These are phyloP conservation scores for Monosporascus sp. DNA, from an alignment of 2,329 filamentous ascomycete species.

Conservation along the genomic window DNA sequence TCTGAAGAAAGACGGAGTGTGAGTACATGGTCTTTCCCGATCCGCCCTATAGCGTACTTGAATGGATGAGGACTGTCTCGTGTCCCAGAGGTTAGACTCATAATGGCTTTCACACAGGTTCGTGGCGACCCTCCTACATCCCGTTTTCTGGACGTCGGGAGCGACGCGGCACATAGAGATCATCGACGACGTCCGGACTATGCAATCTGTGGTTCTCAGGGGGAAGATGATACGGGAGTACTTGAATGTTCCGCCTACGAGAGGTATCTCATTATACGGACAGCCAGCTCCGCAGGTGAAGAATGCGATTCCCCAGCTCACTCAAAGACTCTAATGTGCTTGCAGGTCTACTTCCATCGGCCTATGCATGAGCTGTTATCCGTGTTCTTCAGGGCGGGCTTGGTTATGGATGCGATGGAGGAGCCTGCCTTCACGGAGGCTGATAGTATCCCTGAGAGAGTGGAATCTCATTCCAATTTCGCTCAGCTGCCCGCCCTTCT, in stretches of 20 bases:
- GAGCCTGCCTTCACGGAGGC: conserved; percentile 39
- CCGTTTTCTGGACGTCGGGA: conserved; percentile 42
- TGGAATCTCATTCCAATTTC: conserved; percentile 34
- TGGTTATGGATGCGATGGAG: conserved; percentile 41
- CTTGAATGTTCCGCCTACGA: conserved; percentile 33
- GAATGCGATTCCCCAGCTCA: neutral
- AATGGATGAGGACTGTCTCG: no score
- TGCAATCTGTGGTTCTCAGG: conserved; percentile 28
- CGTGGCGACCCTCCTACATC: conserved; percentile 42
- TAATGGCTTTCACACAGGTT: conserved; percentile 26
- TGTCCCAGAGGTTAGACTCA: neutral
- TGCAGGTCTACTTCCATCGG: conserved; percentile 37
- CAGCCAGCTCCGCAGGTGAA: conserved; percentile 32
- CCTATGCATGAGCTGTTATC: conserved; percentile 39
- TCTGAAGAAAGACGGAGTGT: conserved; percentile 35
- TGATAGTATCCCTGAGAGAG: conserved; percentile 20
- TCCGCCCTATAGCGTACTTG: no score
- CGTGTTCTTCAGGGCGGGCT: conserved; percentile 34
- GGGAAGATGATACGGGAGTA: conserved; percentile 37
- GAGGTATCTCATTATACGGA: conserved; percentile 30
- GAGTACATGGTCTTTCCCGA: conserved; percentile 17
- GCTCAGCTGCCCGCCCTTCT: conserved; percentile 31
- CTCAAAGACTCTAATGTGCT: neutral
- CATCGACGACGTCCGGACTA: conserved; percentile 30
- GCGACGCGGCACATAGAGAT: conserved; percentile 34